These are phyloP conservation scores for Alternaria triticimaculans DNA, from an alignment of 2,329 filamentous ascomycete genomes.

Conservation along the genomic window DNA sequence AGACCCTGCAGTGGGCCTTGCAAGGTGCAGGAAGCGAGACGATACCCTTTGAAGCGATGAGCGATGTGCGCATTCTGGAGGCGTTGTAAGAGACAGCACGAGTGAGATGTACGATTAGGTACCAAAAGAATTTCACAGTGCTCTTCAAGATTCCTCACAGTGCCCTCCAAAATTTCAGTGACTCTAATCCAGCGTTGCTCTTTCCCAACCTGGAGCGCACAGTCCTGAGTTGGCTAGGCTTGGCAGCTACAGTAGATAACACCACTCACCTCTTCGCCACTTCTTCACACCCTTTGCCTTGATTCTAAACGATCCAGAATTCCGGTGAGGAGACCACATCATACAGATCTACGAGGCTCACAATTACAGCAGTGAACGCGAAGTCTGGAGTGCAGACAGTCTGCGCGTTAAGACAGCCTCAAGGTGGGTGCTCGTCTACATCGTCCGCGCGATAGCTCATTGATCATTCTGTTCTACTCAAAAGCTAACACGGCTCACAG, in stretches of 20 bases:
- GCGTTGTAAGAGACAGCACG: slow-evolving; percentile 9
- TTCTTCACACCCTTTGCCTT: background rate
- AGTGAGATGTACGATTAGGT: background rate
- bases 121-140: background rate
- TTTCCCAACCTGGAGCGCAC: background rate
- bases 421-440: background rate
- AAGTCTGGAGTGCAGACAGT: background rate
- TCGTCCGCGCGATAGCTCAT: background rate
- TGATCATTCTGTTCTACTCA: background rate
- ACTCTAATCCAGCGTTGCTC: background rate
- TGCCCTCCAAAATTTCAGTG: background rate
- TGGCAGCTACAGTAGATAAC: background rate
- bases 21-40: slow-evolving; percentile 19
- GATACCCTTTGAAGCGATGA: slow-evolving; percentile 28
- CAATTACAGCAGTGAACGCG: background rate
- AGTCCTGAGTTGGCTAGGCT: background rate
- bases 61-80: slow-evolving; percentile 27
- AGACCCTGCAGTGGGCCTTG: slow-evolving; percentile 44
- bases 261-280: background rate
- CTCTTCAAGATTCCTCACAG: background rate
- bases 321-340: background rate
- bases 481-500: background rate
- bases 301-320: background rate
- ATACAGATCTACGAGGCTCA: background rate
- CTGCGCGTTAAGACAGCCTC: background rate